A percentile compares a stretch with the other conserved stretches of the same genome.
Conservation (phyloP, 306 rosid species). For the Castanospermum australe region DNA sequence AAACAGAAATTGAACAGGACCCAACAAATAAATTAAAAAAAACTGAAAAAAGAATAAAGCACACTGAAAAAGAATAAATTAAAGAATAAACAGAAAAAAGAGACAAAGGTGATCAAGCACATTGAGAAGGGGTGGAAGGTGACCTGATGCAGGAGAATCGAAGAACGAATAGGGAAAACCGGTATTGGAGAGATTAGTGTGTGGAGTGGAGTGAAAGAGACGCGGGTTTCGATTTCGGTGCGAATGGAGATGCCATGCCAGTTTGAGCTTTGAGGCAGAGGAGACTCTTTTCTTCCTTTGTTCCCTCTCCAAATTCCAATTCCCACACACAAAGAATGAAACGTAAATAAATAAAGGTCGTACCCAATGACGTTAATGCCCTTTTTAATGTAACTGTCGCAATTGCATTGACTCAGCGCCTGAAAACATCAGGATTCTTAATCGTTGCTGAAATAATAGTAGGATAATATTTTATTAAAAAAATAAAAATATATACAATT, state of each 20-base stretch:
- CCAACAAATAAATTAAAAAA: background rate
- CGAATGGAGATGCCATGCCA: too few relatives aligned
- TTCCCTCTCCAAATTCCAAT: background rate
- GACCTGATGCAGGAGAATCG: background rate
- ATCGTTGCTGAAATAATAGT: too few relatives aligned
- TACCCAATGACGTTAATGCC: conserved; percentile 2
- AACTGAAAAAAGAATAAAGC: background rate
- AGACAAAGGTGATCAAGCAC: background rate
- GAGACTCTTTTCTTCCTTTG: too few relatives aligned
- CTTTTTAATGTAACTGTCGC: background rate
- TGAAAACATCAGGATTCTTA: too few relatives aligned
- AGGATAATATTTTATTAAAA: too few relatives aligned
- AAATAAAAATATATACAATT: too few relatives aligned
- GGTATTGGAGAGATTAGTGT: background rate
- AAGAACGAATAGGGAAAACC: background rate
- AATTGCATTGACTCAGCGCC: too few relatives aligned
- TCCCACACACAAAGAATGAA: too few relatives aligned
- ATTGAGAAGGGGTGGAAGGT: background rate
- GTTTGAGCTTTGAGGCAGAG: too few relatives aligned
- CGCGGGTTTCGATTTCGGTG: background rate
- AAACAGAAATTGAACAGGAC: background rate
- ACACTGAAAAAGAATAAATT: background rate
- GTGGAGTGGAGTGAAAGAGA: background rate
- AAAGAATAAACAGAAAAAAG: background rate
- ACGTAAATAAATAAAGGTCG: background rate